These are phyloP conservation scores for Spathaspora sp. DNA, from an alignment of 1,139 yeast genomes.

Conservation along the genomic window DNA sequence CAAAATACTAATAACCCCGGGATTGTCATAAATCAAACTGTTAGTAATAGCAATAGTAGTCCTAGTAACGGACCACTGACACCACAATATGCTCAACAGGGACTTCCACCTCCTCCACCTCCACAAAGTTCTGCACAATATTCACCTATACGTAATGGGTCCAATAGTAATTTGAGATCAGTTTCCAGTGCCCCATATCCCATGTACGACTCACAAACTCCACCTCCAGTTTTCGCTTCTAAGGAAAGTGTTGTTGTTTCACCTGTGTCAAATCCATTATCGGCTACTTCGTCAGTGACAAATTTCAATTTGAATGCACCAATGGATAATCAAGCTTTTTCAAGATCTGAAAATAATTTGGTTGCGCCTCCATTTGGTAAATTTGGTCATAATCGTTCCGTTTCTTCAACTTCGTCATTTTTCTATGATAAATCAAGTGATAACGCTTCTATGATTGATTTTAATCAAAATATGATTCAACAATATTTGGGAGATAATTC, in stretches of 20 bases:
- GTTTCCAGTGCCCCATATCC: slow-evolving; percentile 17
- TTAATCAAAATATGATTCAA: slow-evolving; percentile 41
- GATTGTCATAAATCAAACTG: neutral
- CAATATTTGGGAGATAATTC: slow-evolving; percentile 57
- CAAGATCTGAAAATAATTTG: slow-evolving; percentile 33
- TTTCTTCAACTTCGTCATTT: slow-evolving; percentile 41
- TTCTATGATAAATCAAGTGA: slow-evolving; percentile 37
- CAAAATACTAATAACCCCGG: slow-evolving; percentile 4
- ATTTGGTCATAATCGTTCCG: slow-evolving; percentile 36
- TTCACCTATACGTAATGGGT: slow-evolving; percentile 8
- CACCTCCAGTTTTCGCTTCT: slow-evolving; percentile 21
- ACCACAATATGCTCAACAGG: slow-evolving; percentile 2
- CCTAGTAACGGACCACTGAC: slow-evolving; percentile 2
- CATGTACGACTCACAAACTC: slow-evolving; percentile 19
- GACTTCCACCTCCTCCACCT: slow-evolving; percentile 5
- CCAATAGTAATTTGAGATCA: slow-evolving; percentile 6
- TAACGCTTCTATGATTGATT: slow-evolving; percentile 37
- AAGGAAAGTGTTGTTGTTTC: slow-evolving; percentile 18
- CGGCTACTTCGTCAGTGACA: slow-evolving; percentile 41
- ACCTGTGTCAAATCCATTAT: slow-evolving; percentile 33
- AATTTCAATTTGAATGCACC: slow-evolving; percentile 28
- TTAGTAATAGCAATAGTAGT: neutral
- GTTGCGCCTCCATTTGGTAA: slow-evolving; percentile 18
- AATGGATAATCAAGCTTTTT: slow-evolving; percentile 15
- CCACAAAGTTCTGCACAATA: slow-evolving; percentile 4